Base-by-base conservation (phyloP, 768 basidiomycete species). In the Mycena kentingensis region DNA sequence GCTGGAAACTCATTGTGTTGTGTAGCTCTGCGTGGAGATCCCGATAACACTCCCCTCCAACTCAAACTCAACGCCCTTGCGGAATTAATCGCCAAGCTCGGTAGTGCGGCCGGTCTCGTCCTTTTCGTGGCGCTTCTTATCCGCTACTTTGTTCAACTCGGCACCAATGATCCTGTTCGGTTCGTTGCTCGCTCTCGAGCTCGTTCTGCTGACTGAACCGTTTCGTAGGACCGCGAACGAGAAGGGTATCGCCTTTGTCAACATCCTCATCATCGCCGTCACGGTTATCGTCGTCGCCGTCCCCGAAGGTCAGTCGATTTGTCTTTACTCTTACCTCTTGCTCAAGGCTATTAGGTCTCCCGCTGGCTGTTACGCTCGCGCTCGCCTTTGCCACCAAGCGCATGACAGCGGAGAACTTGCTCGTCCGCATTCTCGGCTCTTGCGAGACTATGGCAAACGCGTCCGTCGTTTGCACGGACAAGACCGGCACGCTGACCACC, bases 381-480 rank as follows among this genome's bases (percentile, higher is more conserved):
- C 77, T 99, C 27, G 92, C 97, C 1, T 99, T 98, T 64, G 97
- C 96, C 0, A 99, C 97, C 41, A 94, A 90, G 63, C 87, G 96
- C n/a, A 98, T 98, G 97, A 91, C 95, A 8, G 81, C 87, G 64
- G 90, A 94, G 70, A 97, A 97, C 47, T 77, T 98, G 0, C 83
- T 99, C 36, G 97, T 98, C 26, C 93, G 96, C 49, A 91, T 98
- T 4, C 83, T 99, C 28, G 91, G 91, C 6, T 94, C 94, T 12
- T 98, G 96, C 70, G 97, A 99, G 73, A 98, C 93, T 0, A 98
- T 98, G 96, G 96, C 91, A 19, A 98, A 98, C 62, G 91, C 96
- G 4, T 95, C 90, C 19, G 94, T 98, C 52, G 83, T 98, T 3
- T 94, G 93, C 71, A 95, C 93, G 13, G 93, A 95, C 77, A 95